Base-by-base conservation (phyloP, 2,329 filamentous ascomycete genomes). In the Ploettnerulaceae sp. region DNA sequence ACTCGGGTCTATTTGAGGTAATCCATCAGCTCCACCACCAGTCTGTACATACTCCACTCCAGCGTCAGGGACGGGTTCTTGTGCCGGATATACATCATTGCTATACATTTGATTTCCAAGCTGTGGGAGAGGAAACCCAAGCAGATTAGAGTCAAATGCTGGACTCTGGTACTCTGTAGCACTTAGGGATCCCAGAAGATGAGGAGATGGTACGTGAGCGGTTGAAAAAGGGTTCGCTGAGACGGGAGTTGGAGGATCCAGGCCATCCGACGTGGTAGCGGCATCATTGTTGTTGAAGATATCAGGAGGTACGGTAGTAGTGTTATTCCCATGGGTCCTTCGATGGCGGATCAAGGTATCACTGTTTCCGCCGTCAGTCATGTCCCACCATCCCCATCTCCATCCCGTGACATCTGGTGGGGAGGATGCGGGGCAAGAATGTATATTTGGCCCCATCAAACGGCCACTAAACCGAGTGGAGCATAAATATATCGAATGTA, bases 301-400 rank as follows among this genome's bases (percentile, higher is more conserved):
- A 33, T 42, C 39, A 9, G 20, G 39, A 24, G 39, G 24, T n/a
- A 42, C 39, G 29, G 22, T 18, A 6, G 39, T n/a, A 6, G 39
- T 42, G 39, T 42, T 42, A n/a, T 15, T 42, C 15, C 39, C 39
- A 29, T 42, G 39, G 8, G 39, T 42, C 31, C 35, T 25, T 28
- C 39, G 39, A 34, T 42, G 39, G 29, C 39, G 39, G 12, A 42
- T 42, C 39, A 42, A 42, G 20, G 39, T 42, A 42, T 42, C 39
- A 34, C 39, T 42, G 15, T 5, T 8, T 7, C 37, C 17, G n/a
- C 15, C 39, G 14, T 34, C n/a, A 29, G 26, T 20, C 15, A 11
- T 15, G 29, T 34, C 39, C 28, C 29, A 33, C 37, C 37, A 41
- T 38, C 22, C 7, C 12, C 17, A 18, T 21, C 35, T 11, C 29